Base-by-base conservation (phyloP, 495 filamentous ascomycete species). In the Opeltia flavorubescens region DNA sequence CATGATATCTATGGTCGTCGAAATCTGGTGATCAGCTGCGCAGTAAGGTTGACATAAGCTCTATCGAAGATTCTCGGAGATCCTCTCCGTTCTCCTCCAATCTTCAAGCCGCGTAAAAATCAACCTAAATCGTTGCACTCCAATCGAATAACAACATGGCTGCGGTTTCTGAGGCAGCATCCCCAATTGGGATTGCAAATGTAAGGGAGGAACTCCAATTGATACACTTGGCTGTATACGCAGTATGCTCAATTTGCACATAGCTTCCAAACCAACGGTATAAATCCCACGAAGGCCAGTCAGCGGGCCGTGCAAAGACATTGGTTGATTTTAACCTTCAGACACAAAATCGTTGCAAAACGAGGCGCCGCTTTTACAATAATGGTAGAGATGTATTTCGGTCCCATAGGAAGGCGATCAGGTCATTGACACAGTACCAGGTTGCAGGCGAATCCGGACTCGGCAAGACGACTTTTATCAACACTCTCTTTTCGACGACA, bases 381-480 rank as follows among this genome's bases (percentile, higher is more conserved):
- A 60, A 98, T 98, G 91, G 91, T 95, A 68, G 54, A 70, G 59
- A 43, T 25, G 9, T 13, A 7, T 43, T 24, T 49, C 44, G 30
- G 51, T 31, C 30, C 52, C 49, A 43, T 18, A 31, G 26, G 23
- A 13, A 44, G 50, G 3, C 0, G 2, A 11, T 18, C 23, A 30
- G 18, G 17, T 9, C 30, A 33, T 26, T 48, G 42, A 38, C 41
- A 13, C 4, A 20, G 17, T 45, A 30, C 26, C 55, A 93, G 86
- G 86, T 95, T 69, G 91, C 94, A 71, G 91, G 91, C 66, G 91
- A 98, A 74, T 96, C 93, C 55, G 91, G 91, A 53, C 68, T 98
- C 55, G 91, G 91, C 69, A 98, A 98, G 77, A 98, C 91, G 13
- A 98, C 91, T 51, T 98, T 98, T 71, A 95, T 98, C 80, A 98